phyloP scores from a whole-genome alignment of 1,284 basidiomycete genomes.

The Nidula niveotomentosa region DNA sequence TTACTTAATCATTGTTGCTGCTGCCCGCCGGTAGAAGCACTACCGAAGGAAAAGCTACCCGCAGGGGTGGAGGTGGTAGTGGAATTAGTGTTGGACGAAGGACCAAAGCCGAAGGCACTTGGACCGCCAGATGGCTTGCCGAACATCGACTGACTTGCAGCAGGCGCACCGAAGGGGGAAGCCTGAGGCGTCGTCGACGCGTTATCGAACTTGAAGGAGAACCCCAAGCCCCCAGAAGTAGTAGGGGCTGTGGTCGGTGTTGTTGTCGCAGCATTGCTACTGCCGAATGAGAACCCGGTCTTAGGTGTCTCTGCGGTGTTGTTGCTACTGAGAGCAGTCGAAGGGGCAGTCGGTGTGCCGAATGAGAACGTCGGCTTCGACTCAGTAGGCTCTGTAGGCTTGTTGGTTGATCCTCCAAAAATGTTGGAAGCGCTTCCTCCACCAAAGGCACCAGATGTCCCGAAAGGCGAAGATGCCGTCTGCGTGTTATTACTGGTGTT shows the following conservation, averaged over 20 bases:
- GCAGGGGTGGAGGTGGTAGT: background rate
- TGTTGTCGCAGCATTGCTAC: background rate
- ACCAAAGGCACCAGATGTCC: background rate
- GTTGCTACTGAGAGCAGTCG: background rate
- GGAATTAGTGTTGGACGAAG: slow-evolving; percentile 3
- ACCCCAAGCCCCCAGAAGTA: background rate
- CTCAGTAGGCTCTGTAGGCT: background rate
- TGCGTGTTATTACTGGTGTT: too few species aligned
- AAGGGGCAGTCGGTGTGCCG: slow-evolving; percentile 2
- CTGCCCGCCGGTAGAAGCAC: background rate
- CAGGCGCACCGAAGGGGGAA: slow-evolving; percentile 5
- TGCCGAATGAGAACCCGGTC: too few species aligned
- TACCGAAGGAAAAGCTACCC: background rate
- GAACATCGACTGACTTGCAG: background rate
- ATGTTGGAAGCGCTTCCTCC: background rate
- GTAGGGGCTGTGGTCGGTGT: slow-evolving; percentile 1
- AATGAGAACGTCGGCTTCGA: slow-evolving; percentile 8
- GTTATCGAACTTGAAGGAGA: slow-evolving; percentile 9
- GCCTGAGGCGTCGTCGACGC: slow-evolving; percentile 1
- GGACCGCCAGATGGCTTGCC: background rate
- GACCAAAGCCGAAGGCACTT: slow-evolving; percentile 7
- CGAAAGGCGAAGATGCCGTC: background rate
- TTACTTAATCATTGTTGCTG: background rate
- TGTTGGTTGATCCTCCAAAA: slow-evolving; percentile 1
- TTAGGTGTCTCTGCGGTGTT: too few species aligned